Base-by-base conservation (phyloP, 2,329 filamentous ascomycete genomes). In the Monilinia laxa region DNA sequence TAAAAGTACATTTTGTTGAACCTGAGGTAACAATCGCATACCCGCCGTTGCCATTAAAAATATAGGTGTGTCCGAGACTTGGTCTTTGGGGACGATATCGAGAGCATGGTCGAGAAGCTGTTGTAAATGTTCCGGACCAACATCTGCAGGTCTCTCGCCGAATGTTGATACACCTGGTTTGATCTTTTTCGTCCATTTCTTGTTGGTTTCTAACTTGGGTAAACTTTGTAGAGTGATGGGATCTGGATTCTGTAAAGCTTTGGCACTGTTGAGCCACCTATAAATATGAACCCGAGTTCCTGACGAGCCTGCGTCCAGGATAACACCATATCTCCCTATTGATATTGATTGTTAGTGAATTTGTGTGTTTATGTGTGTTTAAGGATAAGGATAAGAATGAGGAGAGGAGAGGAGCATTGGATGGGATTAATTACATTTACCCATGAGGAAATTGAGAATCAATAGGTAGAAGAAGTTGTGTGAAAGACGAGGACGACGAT, bases 271-370 rank as follows among this genome's bases (percentile, higher is more conserved):
- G 75, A 93, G 86, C 95, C 95, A 99, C 79, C 89, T 87, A 80
- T 99, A 99, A 67, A 99, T 87, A 78, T 99, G 92, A 70, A 97
- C 85, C 77, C 95, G 90, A 75, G 94, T 98, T 77, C 95, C 94
- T 78, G 95, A 98, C 79, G 95, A 98, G 73, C 95, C 95, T 77
- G 95, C 95, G 84, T 99, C 95, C 76, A 99, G 86, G 77, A 99
- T 93, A 74, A 98, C 91, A 77, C 93, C 95, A 84, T 96, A 97
- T 81, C 86, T 84, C 75, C 75, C 75, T 77, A 62, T 63, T 42
- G n/a, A 40, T 40, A 38, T n/a, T 11, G 45, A 10, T 49, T 10
- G 14, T 3, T 18, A n/a, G 40, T 63, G 35, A 63, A 35, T 28
- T 28, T 28, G 49, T 5, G 9, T 18, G 38, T 14, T n/a, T 35